Evolutionary conservation across 345 rosid species (phyloP).

Genomic region (Eucalyptus cloeziana): DNA sequence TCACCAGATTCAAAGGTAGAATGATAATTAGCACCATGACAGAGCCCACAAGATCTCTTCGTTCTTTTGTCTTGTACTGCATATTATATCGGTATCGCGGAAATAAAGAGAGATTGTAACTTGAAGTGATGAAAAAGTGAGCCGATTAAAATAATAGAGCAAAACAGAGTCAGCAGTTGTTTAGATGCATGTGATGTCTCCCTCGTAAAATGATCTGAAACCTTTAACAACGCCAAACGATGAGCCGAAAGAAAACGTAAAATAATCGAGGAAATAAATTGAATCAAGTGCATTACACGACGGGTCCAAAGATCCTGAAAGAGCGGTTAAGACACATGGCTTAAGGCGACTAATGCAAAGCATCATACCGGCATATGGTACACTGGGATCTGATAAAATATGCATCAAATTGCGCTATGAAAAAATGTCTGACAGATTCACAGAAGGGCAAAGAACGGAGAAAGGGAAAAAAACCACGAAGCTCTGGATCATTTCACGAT

Average conservation of each 20-base stretch:
- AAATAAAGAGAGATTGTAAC: constrained; percentile 1
- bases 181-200: not conserved
- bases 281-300: not conserved
- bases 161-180: not conserved
- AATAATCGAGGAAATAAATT: not conserved
- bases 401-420: not conserved
- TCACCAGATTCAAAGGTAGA: not conserved
- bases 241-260: constrained; percentile 1
- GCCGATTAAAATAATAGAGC: not conserved
- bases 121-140: not conserved
- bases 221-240: not conserved
- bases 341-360: not conserved
- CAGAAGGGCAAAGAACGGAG: not conserved
- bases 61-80: not conserved
- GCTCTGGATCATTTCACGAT: not conserved
- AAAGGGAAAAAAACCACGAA: not conserved
- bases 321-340: constrained; percentile 50
- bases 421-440: not conserved
- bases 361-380: not conserved
- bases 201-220: not conserved
- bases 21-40: not conserved
- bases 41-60: not conserved
- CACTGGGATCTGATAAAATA: not conserved
- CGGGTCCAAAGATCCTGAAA: constrained; percentile 54
- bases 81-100: not conserved